Conservation (phyloP, 176 grass and related monocot genomes). For the Oryza glaberrima region DNA sequence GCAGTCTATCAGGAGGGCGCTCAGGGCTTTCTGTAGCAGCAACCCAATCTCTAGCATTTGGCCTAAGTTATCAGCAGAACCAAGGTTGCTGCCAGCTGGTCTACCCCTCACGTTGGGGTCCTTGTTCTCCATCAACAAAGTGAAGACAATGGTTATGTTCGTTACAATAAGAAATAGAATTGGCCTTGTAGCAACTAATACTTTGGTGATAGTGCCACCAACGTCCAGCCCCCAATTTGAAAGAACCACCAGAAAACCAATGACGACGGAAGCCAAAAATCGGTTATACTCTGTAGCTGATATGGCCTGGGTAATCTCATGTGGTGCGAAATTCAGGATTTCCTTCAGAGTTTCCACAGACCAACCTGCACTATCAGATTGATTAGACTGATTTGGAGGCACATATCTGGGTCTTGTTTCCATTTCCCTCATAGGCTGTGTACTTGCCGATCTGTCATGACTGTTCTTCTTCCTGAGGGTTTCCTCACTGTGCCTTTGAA, state of each 20-base stretch:
- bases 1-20: conserved; percentile 70
- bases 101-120: conserved; percentile 40
- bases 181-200: conserved; percentile 59
- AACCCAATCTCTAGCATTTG: conserved; percentile 59
- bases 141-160: conserved; percentile 55
- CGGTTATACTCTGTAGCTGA: conserved; percentile 73
- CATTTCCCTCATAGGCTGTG: conserved; percentile 22
- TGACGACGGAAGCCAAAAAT: conserved; percentile 48
- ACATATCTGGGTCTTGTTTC: background rate
- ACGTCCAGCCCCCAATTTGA: conserved; percentile 52
- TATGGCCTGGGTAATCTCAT: conserved; percentile 60
- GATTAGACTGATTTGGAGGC: conserved; percentile 26
- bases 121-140: conserved; percentile 55
- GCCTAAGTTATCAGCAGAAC: conserved; percentile 55
- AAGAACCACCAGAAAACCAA: conserved; percentile 66
- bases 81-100: conserved; percentile 28
- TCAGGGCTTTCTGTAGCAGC: conserved; percentile 57
- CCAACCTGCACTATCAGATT: conserved; percentile 34
- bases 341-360: conserved; percentile 47
- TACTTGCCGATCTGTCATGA: background rate
- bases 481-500: conserved; percentile 20
- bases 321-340: conserved; percentile 48
- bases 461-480: conserved; percentile 22
- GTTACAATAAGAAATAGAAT: conserved; percentile 73
- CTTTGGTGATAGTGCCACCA: conserved; percentile 45